phyloP scores from a whole-genome alignment of 352 stramenopile genomes.

The Peronosclerospora sorghi region DNA sequence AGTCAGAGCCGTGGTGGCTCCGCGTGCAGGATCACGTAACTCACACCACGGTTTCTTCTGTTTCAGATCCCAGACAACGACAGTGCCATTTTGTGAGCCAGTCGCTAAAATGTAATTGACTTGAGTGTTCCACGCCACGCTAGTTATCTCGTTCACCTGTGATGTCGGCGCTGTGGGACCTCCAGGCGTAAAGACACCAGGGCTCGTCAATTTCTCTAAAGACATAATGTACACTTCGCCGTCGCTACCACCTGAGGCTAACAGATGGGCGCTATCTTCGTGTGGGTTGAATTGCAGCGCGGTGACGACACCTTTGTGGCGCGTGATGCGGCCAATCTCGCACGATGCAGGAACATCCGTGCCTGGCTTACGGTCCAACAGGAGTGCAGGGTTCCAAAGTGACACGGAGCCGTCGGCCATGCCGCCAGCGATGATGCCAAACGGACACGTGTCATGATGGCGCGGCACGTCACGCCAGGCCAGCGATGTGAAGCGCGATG shows the following conservation, averaged over 20 bases:
- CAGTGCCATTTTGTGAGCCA: constrained; percentile 87
- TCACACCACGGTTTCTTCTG: constrained; percentile 98
- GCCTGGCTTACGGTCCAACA: constrained; percentile 61
- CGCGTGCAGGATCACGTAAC: constrained; percentile 83
- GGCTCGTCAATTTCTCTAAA: constrained; percentile 84
- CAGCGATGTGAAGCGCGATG: constrained; percentile 88
- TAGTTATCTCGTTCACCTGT: constrained; percentile 81
- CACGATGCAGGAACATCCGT: constrained; percentile 22
- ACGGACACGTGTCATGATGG: constrained; percentile 62
- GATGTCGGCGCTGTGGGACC: constrained; percentile 44
- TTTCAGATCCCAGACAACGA: constrained; percentile 96
- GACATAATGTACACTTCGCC: constrained; percentile 93
- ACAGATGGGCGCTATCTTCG: constrained; percentile 81
- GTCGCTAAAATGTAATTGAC: constrained; percentile 97
- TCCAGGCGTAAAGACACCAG: constrained; percentile 85
- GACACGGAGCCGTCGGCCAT: constrained; percentile 95
- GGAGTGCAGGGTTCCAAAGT: constrained; percentile 90
- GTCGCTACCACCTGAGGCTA: constrained; percentile 91
- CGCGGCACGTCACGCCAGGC: constrained; percentile 86
- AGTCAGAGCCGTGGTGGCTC: constrained; percentile 86
- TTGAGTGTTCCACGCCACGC: constrained; percentile 96
- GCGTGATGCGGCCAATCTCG: constrained; percentile 69
- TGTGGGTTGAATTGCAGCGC: constrained; percentile 94
- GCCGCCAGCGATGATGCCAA: constrained; percentile 92
- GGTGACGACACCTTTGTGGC: constrained; percentile 87